Conservation (phyloP, 345 rosid genomes). For the Viola odorata region DNA sequence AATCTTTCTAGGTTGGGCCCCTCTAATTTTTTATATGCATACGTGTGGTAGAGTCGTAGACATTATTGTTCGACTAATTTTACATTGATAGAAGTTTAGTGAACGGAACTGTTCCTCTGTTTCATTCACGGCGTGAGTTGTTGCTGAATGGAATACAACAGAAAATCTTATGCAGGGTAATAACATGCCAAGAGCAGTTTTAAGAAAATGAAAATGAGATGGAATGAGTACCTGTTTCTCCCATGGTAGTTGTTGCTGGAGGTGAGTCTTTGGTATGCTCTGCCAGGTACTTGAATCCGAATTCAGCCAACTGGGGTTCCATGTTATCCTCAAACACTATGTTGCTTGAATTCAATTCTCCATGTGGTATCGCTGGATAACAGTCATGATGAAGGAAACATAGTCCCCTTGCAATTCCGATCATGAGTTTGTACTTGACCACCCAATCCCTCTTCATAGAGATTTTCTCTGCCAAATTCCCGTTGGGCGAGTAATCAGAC, state of each 20-base stretch:
- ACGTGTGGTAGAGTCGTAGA: no score
- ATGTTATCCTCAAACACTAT: conserved; percentile 60
- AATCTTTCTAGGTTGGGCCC: no score
- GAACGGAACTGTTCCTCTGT: no score
- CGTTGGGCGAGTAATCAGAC: conserved; percentile 75
- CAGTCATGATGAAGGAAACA: conserved; percentile 90
- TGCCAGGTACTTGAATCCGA: conserved; percentile 50
- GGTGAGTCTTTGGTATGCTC: conserved; percentile 37
- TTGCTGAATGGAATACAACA: no score
- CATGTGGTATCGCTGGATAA: conserved; percentile 78
- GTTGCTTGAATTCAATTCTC: conserved; percentile 64
- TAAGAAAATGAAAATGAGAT: not conserved
- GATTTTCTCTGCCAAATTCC: conserved; percentile 60
- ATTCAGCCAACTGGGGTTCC: conserved; percentile 70
- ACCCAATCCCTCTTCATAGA: conserved; percentile 54
- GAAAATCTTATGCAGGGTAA: no score
- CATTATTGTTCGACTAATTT: no score
- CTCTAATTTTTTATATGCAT: no score
- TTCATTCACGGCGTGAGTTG: no score
- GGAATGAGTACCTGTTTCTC: conserved; percentile 30
- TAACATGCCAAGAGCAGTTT: no score
- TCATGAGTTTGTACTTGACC: conserved; percentile 50
- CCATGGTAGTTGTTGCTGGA: conserved; percentile 26
- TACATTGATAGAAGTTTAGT: no score
- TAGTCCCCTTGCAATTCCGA: conserved; percentile 78